Evolutionary conservation across 805 yeast genomes (phyloP).

Genomic region (Candida broadrunensis): DNA sequence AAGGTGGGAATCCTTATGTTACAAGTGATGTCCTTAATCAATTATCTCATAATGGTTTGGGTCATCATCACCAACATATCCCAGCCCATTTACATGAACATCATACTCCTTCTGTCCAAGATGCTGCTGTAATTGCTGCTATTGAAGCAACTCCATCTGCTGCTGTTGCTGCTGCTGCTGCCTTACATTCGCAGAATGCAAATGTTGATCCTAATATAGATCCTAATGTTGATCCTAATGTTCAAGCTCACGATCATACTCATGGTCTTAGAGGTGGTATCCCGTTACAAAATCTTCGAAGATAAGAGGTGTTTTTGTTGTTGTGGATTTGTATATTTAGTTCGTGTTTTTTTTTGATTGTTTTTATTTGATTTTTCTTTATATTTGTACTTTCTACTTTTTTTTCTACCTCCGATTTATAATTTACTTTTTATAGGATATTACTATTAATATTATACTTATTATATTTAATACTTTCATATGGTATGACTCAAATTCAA

Average conservation of each 20-base stretch:
- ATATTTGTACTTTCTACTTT: not conserved
- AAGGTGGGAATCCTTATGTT: slow-evolving; percentile 2
- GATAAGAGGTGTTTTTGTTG: not conserved
- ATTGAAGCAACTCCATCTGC: slow-evolving; percentile 32
- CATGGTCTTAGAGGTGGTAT: slow-evolving; percentile 15
- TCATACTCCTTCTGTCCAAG: slow-evolving; percentile 19
- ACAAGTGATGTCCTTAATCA: slow-evolving; percentile 6
- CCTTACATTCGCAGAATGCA: slow-evolving; percentile 22
- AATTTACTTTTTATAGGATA: not conserved
- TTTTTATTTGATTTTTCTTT: not conserved
- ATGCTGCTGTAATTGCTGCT: slow-evolving; percentile 43
- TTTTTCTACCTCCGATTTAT: not conserved
- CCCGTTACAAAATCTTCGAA: not conserved
- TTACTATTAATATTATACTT: not conserved
- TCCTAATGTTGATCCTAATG: slow-evolving; percentile 43
- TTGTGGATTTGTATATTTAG: too few relatives aligned
- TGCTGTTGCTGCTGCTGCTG: slow-evolving; percentile 26
- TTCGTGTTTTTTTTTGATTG: not conserved
- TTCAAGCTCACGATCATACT: slow-evolving; percentile 40
- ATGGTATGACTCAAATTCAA: too few relatives aligned
- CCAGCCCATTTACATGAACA: slow-evolving; percentile 5
- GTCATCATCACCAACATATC: slow-evolving; percentile 9
- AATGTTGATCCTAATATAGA: slow-evolving; percentile 41
- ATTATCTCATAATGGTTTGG: slow-evolving; percentile 9
- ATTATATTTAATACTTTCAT: not conserved